Base-by-base conservation (phyloP, 73 alveolate species). In the Paramecium sexaurelia region DNA sequence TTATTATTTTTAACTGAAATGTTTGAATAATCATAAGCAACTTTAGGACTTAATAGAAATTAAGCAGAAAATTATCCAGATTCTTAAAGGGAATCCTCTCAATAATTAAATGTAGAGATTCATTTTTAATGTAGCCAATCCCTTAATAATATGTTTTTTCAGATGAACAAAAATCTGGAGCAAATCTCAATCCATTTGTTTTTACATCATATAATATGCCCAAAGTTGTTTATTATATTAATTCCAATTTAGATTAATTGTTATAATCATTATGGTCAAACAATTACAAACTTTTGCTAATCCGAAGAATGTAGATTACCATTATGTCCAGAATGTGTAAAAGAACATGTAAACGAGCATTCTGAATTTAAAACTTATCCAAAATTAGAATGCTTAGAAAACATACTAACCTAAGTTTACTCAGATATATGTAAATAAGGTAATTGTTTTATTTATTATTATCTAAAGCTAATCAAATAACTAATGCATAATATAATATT, bases 321-420 rank as follows among this genome's bases (percentile, higher is more conserved):
- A 39, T 78, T 78, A 78, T 78, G 90, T 6, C 90, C 90, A 24
- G 68, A 29, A 39, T 78, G 90, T 78, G 90, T 78, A 26, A 29
- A 78, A 45, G 43, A 29, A 13, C 90, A 78, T 78, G 55, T 40
- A 17, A 22, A 78, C 13, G 90, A 78, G 24, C 90, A 78, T 78
- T 22, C 90, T 37, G 55, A 78, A 43, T 56, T 37, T 39, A 43
- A 43, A 43, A 41, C 90, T 9, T 78, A 78, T 43, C 90, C 90
- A 10, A 40, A 39, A 39, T 41, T 78, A 26, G 90, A 78, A 24
- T 41, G 90, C 17, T 78, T 78, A 24, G 90, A 78, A 17, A 29
- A 39, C 6, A 20, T 78, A 41, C 41, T 78, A 27, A 78, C 43
- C 19, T 20, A 39, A 39, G 55, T 78, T 24, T 32, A 78, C 17